Percentiles rank a stretch among this genome's conserved stretches.
Conservation (phyloP, 2,329 filamentous ascomycete genomes). For the Cordyceps javanica region DNA sequence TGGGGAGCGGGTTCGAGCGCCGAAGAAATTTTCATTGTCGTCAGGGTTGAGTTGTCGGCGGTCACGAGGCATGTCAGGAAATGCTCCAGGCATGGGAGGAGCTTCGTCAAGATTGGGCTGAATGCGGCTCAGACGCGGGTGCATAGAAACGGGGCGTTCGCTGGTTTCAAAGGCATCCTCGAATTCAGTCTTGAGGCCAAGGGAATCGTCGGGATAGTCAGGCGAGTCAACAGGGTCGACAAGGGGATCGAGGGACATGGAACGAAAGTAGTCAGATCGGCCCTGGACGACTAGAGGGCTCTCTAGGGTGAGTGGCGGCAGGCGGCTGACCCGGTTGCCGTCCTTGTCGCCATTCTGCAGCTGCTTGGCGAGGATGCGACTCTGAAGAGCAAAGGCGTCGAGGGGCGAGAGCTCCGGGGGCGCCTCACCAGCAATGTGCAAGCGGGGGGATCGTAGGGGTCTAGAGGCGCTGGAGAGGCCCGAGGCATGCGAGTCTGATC, state of each 20-base stretch:
- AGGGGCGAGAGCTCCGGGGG: slow-evolving; percentile 89
- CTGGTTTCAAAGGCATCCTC: slow-evolving; percentile 45
- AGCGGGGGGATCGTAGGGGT: slow-evolving; percentile 63
- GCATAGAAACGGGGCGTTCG: slow-evolving; percentile 65
- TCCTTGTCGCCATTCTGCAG: slow-evolving; percentile 71
- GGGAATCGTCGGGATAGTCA: slow-evolving; percentile 26
- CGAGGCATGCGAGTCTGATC: slow-evolving; percentile 30
- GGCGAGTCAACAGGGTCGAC: slow-evolving; percentile 16
- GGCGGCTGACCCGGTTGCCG: slow-evolving; percentile 74
- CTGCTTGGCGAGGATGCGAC: slow-evolving; percentile 78
- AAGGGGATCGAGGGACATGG: slow-evolving; percentile 52
- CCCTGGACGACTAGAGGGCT: slow-evolving; percentile 71
- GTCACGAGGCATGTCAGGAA: slow-evolving; percentile 34
- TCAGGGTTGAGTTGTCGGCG: slow-evolving; percentile 35
- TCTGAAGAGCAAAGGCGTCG: slow-evolving; percentile 91
- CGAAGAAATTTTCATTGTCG: slow-evolving; percentile 37
- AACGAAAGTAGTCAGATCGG: slow-evolving; percentile 76
- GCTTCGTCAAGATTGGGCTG: slow-evolving; percentile 44
- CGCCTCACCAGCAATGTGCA: slow-evolving; percentile 71
- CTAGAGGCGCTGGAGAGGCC: slow-evolving; percentile 2
- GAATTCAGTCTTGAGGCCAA: slow-evolving; percentile 49
- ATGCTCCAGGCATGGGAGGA: slow-evolving; percentile 38
- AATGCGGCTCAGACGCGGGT: slow-evolving; percentile 65
- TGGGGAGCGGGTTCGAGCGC: slow-evolving; percentile 54
- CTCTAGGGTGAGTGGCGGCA: slow-evolving; percentile 76